Conservation (phyloP, 2,329 filamentous ascomycete genomes). For the Paecilomyces sp. region DNA sequence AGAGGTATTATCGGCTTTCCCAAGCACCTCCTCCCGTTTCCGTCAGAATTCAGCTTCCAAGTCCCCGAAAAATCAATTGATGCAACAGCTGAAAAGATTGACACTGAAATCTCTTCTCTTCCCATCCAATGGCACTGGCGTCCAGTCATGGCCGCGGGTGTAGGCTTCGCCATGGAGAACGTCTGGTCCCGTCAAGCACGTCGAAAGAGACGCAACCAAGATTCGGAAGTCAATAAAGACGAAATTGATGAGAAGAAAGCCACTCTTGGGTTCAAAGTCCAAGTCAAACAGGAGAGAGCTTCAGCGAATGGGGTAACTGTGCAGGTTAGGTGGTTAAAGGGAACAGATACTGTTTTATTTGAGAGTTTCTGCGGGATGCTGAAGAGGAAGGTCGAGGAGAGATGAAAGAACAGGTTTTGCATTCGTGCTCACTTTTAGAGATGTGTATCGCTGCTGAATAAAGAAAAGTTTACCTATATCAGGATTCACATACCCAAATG, state of each 20-base stretch:
- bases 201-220: slow-evolving; percentile 41
- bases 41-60: slow-evolving; percentile 44
- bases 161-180: slow-evolving; percentile 57
- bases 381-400: slow-evolving; percentile 44
- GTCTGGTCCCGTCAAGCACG: slow-evolving; percentile 74
- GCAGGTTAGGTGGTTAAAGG: slow-evolving; percentile 65
- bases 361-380: slow-evolving; percentile 84
- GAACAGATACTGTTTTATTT: slow-evolving; percentile 65
- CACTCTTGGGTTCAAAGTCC: slow-evolving; percentile 53
- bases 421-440: not conserved
- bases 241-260: slow-evolving; percentile 32
- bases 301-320: slow-evolving; percentile 41
- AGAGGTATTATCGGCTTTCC: slow-evolving; percentile 38
- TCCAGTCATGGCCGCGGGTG: slow-evolving; percentile 44
- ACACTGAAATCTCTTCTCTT: slow-evolving; percentile 47
- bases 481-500: not conserved
- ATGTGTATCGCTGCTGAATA: not conserved
- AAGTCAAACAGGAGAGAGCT: slow-evolving; percentile 31
- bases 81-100: slow-evolving; percentile 29
- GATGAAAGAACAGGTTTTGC: slow-evolving; percentile 2
- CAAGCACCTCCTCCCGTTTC: slow-evolving; percentile 46
- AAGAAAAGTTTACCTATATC: not conserved
- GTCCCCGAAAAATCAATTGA: slow-evolving; percentile 20
- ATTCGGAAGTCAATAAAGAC: slow-evolving; percentile 18
- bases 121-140: slow-evolving; percentile 63